Evolutionary conservation across 202 grass and related monocot species (phyloP), one percentile per base, ranked within the genome.

Genomic region (Carex sylvatica): DNA sequence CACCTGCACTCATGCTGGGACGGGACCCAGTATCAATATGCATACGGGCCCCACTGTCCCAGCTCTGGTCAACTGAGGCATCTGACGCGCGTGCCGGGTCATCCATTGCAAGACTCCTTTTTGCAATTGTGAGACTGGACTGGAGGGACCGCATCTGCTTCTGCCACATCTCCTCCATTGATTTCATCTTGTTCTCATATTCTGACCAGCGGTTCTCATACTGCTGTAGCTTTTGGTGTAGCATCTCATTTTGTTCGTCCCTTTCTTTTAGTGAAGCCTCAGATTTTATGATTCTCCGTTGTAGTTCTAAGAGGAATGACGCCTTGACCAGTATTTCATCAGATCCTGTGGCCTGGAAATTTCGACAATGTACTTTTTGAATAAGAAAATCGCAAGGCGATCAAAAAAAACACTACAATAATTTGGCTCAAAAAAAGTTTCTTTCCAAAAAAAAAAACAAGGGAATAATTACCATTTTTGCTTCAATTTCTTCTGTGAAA

Each of bases 161-260:
- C 87, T 98, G 95, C 95, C 95, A 98, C 88, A 93, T 93, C 74
- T 98, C 95, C 80, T 98, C 95, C 92, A 98, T 98, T 52, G 95
- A 71, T 87, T 88, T 90, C 95, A 98, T 98, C 84, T 98, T 98
- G 88, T 92, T 90, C 74, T 98, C 95, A 3, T 98, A 98, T 55
- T 94, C 95, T 23, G 74, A 80, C 95, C 95, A 98, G 15, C 92
- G 88, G n/a, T 65, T 93, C 82, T 98, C 95, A 9, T 94, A 94
- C 72, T 98, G 92, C 70, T 94, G 92, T 51, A 98, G 84, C 40
- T 84, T 88, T 66, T 98, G 90, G 19, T 90, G 87, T 63, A 98
- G 91, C 79, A 90, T 88, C 80, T 93, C 90, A 31, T 98, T 98
- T 78, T 98, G 90, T 86, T 94, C 92, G 58, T 98, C 95, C 78